Base-by-base conservation (phyloP, 2,329 filamentous ascomycete species). In the Ilyonectria destructans region DNA sequence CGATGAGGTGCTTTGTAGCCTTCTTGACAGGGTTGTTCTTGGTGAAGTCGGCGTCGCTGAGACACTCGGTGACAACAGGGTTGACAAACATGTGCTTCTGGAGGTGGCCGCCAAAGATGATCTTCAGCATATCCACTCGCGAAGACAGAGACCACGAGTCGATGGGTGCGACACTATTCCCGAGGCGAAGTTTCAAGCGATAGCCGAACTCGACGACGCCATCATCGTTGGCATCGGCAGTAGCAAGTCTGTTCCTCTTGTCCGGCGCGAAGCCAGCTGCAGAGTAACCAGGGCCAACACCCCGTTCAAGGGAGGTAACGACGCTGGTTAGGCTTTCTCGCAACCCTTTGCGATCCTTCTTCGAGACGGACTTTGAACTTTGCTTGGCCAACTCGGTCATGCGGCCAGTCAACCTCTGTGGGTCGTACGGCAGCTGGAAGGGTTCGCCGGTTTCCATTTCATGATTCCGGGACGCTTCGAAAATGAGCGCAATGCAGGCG, bases 401-500 rank as follows among this genome's bases (percentile, higher is more conserved):
- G 40, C 84, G 84, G 40, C 82, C 82, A 33, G 85, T 80, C 51
- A 88, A 81, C 48, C 80, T 80, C 63, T 85, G 83, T 4, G 86
- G 85, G 67, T 89, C 84, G 69, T 87, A 86, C 15, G 84, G 83
- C 58, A 89, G 80, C 65, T 85, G 81, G 74, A 84, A 83, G 10
- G 82, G 80, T 69, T 87, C 82, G 48, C 84, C 86, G 2, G 82
- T 85, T 65, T 85, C 84, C 23, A 84, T 81, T 69, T 88, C 84
- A 64, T 86, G 81, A 13, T 82, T 80, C 37, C 86, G 84, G 3
- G 85, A 84, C 69, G 92, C 92, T 80, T 97, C 95, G 75, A 93
- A 96, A 12, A 97, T 85, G 10, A 97, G 85, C 1, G 94, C 94
- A 67, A 97, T 95, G 78, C 93, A 93, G 76, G 92, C 89, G 4